phyloP scores from a whole-genome alignment of 208 protist species.

The Phytomonas sp. region DNA sequence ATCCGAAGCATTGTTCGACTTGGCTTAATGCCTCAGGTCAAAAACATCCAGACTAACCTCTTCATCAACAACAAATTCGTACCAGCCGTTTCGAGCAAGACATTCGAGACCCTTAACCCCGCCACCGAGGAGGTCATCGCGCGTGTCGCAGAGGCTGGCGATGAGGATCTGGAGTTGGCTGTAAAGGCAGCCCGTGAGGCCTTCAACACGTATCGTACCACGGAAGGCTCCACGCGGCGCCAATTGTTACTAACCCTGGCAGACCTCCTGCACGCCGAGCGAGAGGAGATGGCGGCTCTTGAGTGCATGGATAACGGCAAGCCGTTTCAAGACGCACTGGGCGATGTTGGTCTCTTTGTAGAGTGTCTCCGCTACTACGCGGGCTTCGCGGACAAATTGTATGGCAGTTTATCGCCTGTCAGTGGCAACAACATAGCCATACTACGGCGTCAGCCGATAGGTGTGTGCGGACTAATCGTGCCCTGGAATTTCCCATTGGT shows the following conservation, averaged over 20 bases:
- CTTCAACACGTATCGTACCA: slow-evolving; percentile 41
- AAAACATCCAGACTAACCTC: slow-evolving; percentile 63
- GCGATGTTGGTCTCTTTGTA: slow-evolving; percentile 48
- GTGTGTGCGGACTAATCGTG: slow-evolving; percentile 79
- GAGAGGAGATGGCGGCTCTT: slow-evolving; percentile 60
- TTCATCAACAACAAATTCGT: slow-evolving; percentile 88
- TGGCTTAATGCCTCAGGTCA: slow-evolving; percentile 8
- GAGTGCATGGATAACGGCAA: slow-evolving; percentile 90
- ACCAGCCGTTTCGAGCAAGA: slow-evolving; percentile 46
- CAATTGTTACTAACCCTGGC: slow-evolving; percentile 65
- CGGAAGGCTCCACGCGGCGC: slow-evolving; percentile 39
- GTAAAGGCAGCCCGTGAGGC: slow-evolving; percentile 64
- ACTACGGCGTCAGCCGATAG: slow-evolving; percentile 75
- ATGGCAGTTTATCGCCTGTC: slow-evolving; percentile 58
- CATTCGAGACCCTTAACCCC: slow-evolving; percentile 71
- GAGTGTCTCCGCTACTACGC: slow-evolving; percentile 84
- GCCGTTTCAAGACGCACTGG: slow-evolving; percentile 35
- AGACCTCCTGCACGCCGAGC: slow-evolving; percentile 59
- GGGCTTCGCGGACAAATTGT: slow-evolving; percentile 87
- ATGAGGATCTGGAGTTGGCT: slow-evolving; percentile 75
- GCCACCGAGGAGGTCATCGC: slow-evolving; percentile 67
- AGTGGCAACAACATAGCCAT: slow-evolving; percentile 51
- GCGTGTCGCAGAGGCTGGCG: slow-evolving; percentile 64
- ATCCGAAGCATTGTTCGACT: background rate
- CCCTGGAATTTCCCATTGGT: slow-evolving; percentile 92